Base-by-base conservation (phyloP, 148 eudicot genomes). In the Silene uniflora region DNA sequence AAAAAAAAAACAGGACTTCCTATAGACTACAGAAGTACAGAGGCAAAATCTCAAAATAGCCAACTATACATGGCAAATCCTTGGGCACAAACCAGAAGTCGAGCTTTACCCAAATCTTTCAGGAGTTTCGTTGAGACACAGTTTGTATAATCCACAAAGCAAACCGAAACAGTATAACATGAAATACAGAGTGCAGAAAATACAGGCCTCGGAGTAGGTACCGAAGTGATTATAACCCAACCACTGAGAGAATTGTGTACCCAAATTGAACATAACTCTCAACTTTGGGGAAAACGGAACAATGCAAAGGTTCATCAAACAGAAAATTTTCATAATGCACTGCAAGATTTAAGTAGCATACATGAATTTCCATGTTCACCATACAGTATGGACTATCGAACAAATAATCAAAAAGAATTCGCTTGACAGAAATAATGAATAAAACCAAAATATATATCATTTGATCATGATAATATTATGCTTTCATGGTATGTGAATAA, bases 401-500 rank as follows among this genome's bases (percentile, higher is more conserved):
- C n/a, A 80, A 56, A 63, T 13, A 18, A 76, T 67, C 52, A 76
- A 81, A 81, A 76, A 64, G 65, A 55, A 72, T 76, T 44, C 58
- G 61, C 77, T 58, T 72, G 46, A 47, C 77, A 70, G 25, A 59
- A 42, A 61, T 29, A 61, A 70, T 75, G 56, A 52, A 13, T 76
- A 44, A 81, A 70, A 67, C 74, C 84, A 55, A 77, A 77, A 81
- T 47, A 72, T 25, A 32, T 13, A 67, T 67, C 4, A 65, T 29
- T 65, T 39, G 73, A 72, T 60, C 73, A 76, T 72, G 73, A 81
- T 72, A 46, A 76, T 54, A 81, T 58, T 74, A 77, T 76, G 74
- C 65, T 68, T 77, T 77, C 84, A 68, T 67, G 67, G 77, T 77
- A 77, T 81, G 71, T 73, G 80, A 52, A 52, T 49, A 49, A 49